A percentile compares a stretch with the other conserved stretches of the same genome.
Evolutionary conservation across 139 green algal genomes (phyloP).

Genomic region (Bryopsis sp.): DNA sequence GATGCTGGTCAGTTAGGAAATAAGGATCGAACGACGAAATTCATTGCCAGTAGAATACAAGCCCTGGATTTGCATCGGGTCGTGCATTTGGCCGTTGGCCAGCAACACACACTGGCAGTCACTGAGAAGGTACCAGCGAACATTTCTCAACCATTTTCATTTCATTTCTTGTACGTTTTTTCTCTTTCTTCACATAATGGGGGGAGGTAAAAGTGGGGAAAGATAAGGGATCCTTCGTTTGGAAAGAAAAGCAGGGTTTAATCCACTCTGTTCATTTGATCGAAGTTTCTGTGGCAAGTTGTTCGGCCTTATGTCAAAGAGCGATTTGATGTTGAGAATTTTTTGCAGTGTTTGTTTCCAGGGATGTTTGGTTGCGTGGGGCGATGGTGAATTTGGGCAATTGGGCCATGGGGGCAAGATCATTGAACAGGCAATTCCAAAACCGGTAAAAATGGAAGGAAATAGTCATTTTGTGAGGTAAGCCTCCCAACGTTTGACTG

Average conservation of each 20-base stretch:
- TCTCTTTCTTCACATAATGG: no score
- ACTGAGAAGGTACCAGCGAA: slow-evolving; percentile 24
- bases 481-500: no score
- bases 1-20: slow-evolving; percentile 38
- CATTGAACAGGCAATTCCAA: slow-evolving; percentile 17
- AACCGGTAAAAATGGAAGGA: slow-evolving; percentile 12
- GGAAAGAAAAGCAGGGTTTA: no score
- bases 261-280: no score
- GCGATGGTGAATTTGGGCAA: slow-evolving; percentile 52
- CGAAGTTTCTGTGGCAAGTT: no score
- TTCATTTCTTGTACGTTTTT: no score
- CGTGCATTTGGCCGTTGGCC: slow-evolving; percentile 30
- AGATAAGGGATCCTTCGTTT: no score
- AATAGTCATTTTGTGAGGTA: slow-evolving; percentile 20
- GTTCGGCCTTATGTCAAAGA: no score
- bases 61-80: slow-evolving; percentile 37
- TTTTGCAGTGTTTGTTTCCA: no score
- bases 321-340: no score
- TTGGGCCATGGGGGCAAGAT: slow-evolving; percentile 32
- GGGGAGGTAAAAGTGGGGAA: background rate
- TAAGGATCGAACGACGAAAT: slow-evolving; percentile 16
- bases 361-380: slow-evolving; percentile 42
- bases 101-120: slow-evolving; percentile 39
- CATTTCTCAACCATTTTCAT: slow-evolving; percentile 7
- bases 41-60: slow-evolving; percentile 24